Evolutionary conservation across 768 basidiomycete genomes (phyloP), one percentile per base, ranked within the genome.

Genomic region (Galerina sulciceps): DNA sequence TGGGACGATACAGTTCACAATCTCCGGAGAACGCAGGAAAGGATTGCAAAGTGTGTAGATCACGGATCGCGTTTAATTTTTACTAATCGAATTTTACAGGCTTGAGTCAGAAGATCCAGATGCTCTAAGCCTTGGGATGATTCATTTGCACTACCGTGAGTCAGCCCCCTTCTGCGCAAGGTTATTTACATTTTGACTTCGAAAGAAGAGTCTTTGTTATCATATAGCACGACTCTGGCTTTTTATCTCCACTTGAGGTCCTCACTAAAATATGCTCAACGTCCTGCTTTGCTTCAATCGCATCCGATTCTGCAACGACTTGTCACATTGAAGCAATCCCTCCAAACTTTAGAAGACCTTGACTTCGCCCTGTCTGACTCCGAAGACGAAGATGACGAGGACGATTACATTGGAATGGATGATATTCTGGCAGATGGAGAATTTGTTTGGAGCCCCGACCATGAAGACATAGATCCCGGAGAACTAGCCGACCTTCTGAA

Each of bases 161-260:
- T 81, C 42, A 45, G 0, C n/a, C 10, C 10, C 23, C 1, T 22
- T n/a, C 20, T 9, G 20, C 10, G 2, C 10, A 4, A n/a, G 18
- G 3, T 22, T 23, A 15, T 26, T 35, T 50, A 9, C 37, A 37
- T n/a, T 14, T 35, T 55, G 10, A 55, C 35, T 15, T 44, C 5
- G 57, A 41, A 14, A 17, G 40, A 49, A 98, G 96, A 99, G 80
- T 84, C 94, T 1, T 79, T 96, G 2, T 76, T 97, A 37, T 93
- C 95, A 9, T 99, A 99, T 69, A 82, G 92, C 17, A 92, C 94
- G 0, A 89, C 87, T 2, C 87, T 99, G 44, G 91, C 95, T 1
- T 98, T 95, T 76, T 98, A 96, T 75, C 77, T 99, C 40, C 87
- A 95, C 71, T 80, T 99, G n/a, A 86, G 91, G 15, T 79, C 90